Evolutionary conservation across 257 asterid species (phyloP).

Genomic region (Lithospermum erythrorhizon): DNA sequence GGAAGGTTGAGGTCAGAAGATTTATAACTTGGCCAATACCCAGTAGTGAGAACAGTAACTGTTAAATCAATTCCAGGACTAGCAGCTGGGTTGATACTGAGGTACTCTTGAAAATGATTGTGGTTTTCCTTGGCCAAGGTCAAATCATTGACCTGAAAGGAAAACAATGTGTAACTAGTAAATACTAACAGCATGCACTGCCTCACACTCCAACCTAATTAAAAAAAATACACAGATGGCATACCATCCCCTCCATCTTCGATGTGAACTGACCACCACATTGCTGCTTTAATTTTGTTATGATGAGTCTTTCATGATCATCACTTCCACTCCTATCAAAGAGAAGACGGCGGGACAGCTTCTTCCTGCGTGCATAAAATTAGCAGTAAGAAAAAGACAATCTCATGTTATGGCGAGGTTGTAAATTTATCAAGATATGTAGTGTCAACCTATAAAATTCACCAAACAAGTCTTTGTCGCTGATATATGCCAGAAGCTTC

Average conservation of each 20-base stretch:
- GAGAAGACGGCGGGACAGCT: slow-evolving; percentile 89
- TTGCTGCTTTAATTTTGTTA: slow-evolving; percentile 96
- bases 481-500: slow-evolving; percentile 85
- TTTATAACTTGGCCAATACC: slow-evolving; percentile 99
- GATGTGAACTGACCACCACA: slow-evolving; percentile 99
- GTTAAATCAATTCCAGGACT: slow-evolving; percentile 96
- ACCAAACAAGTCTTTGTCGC: slow-evolving; percentile 97
- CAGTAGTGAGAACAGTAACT: slow-evolving; percentile 94
- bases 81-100: slow-evolving; percentile 45
- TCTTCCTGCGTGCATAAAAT: slow-evolving; percentile 46
- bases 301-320: slow-evolving; percentile 91
- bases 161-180: background rate
- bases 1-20: slow-evolving; percentile 94
- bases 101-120: slow-evolving; percentile 77
- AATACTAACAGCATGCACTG: background rate
- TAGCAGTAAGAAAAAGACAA: slow-evolving; percentile 2
- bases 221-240: slow-evolving; percentile 15
- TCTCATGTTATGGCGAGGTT: slow-evolving; percentile 3
- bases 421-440: too few relatives aligned
- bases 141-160: slow-evolving; percentile 79
- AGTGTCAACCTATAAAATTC: slow-evolving; percentile 74
- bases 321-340: slow-evolving; percentile 98
- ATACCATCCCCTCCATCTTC: slow-evolving; percentile 99
- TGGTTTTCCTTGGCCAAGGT: slow-evolving; percentile 96
- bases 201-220: background rate